Conservation (phyloP, 2,329 filamentous ascomycete species). For the Ophiostoma pallidulum region DNA sequence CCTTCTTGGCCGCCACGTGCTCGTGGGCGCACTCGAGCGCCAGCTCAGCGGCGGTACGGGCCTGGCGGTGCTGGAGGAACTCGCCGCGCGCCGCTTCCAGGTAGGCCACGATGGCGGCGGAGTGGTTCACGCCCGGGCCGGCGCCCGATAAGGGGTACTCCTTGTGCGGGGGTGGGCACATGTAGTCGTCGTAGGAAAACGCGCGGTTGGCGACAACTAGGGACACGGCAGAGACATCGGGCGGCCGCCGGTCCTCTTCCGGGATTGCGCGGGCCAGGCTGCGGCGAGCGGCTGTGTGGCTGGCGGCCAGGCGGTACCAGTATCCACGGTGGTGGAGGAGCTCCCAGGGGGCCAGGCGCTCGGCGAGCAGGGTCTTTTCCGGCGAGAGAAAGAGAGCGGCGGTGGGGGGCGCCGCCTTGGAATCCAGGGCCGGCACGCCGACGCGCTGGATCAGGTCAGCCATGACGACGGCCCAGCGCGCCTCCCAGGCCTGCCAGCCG, state of each 20-base stretch:
- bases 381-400: constrained; percentile 41
- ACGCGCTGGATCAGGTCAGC: constrained; percentile 48
- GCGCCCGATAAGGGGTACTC: constrained; percentile 39
- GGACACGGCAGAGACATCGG: constrained; percentile 37
- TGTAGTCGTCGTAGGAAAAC: constrained; percentile 55
- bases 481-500: constrained; percentile 90
- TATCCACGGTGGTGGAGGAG: constrained; percentile 57
- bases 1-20: constrained; percentile 38
- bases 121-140: constrained; percentile 41
- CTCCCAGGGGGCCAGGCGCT: constrained; percentile 54
- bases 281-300: constrained; percentile 45
- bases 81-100: constrained; percentile 42
- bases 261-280: constrained; percentile 47
- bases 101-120: constrained; percentile 43
- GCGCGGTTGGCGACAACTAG: constrained; percentile 39
- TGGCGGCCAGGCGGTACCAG: constrained; percentile 53
- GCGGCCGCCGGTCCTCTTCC: constrained; percentile 47
- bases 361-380: constrained; percentile 49
- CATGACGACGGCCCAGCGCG: constrained; percentile 58
- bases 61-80: constrained; percentile 45
- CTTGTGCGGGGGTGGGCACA: constrained; percentile 54
- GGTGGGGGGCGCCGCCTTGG: constrained; percentile 31
- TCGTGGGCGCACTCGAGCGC: constrained; percentile 49
- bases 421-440: constrained; percentile 39
- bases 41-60: constrained; percentile 45